Conservation (phyloP, 2,329 filamentous ascomycete species). For the Trichoderma gracile region DNA sequence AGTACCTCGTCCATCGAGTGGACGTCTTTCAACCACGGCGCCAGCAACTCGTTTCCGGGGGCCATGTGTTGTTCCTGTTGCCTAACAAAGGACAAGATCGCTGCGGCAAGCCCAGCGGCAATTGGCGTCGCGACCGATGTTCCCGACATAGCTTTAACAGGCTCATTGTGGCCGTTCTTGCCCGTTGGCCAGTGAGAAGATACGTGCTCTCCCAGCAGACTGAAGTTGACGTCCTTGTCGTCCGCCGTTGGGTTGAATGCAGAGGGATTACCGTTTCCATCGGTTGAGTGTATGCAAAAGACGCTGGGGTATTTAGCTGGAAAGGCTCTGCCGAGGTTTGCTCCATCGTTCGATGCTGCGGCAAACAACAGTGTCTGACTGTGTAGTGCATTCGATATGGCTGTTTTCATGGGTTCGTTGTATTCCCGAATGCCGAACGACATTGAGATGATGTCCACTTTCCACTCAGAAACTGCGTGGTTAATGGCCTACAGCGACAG, state of each 20-base stretch:
- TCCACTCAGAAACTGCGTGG: background rate
- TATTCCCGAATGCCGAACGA: background rate
- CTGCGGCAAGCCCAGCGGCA: constrained; percentile 5
- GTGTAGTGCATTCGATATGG: background rate
- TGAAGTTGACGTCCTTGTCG: constrained; percentile 7
- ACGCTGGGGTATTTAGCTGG: constrained; percentile 3
- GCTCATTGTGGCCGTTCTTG: background rate
- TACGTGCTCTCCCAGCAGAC: constrained; percentile 6
- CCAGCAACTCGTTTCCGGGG: background rate
- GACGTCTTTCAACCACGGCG: background rate
- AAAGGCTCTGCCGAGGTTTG: background rate
- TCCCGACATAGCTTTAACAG: background rate
- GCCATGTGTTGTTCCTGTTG: background rate
- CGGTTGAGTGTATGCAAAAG: constrained; percentile 15
- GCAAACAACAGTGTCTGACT: constrained; percentile 2
- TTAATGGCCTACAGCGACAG: background rate
- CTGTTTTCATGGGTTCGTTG: background rate
- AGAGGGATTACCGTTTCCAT: constrained; percentile 3
- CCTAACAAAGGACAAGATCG: constrained; percentile 2
- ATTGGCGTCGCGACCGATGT: constrained; percentile 9
- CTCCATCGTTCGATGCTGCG: constrained; percentile 12
- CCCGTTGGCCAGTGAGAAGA: constrained; percentile 1
- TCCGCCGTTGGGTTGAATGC: background rate
- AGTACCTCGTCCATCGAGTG: constrained; percentile 6
- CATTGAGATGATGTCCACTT: constrained; percentile 14